Conservation (phyloP, 257 asterid genomes). For the Nicotiana attenuata region DNA sequence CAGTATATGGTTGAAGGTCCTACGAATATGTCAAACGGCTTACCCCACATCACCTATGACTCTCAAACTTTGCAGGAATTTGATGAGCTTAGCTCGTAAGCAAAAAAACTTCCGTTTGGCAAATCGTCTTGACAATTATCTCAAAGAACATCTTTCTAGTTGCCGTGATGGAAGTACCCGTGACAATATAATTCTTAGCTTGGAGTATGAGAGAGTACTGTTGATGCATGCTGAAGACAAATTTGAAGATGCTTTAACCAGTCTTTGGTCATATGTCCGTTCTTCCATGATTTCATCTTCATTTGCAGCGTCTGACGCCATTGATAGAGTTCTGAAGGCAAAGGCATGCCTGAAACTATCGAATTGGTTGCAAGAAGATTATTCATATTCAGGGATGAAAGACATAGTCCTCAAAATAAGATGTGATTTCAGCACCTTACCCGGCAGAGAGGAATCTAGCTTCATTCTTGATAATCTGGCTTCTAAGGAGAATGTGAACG, state of each 20-base stretch:
- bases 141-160: constrained; percentile 45
- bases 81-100: constrained; percentile 76
- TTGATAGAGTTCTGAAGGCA: constrained; percentile 63
- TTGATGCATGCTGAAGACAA: constrained; percentile 73
- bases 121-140: constrained; percentile 63
- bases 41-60: constrained; percentile 59
- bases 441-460: constrained; percentile 33
- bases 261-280: constrained; percentile 71
- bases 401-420: constrained; percentile 48
- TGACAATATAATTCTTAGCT: constrained; percentile 47
- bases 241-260: constrained; percentile 59
- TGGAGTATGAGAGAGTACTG: constrained; percentile 67
- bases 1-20: constrained; percentile 86
- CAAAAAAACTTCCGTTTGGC: constrained; percentile 76
- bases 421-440: constrained; percentile 45
- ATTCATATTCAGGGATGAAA: constrained; percentile 39
- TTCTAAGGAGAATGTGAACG: constrained; percentile 32
- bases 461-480: constrained; percentile 25
- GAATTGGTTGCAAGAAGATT: constrained; percentile 58
- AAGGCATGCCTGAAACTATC: constrained; percentile 96
- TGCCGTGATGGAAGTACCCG: constrained; percentile 49
- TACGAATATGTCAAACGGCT: constrained; percentile 68
- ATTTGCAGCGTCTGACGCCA: constrained; percentile 35
- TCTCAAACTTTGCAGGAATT: constrained; percentile 72
- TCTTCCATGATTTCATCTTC: constrained; percentile 55